A percentile compares a stretch with the other conserved stretches of the same genome.
phyloP scores from a whole-genome alignment of 176 grass and related monocot genomes.

The Alloteropsis semialata region DNA sequence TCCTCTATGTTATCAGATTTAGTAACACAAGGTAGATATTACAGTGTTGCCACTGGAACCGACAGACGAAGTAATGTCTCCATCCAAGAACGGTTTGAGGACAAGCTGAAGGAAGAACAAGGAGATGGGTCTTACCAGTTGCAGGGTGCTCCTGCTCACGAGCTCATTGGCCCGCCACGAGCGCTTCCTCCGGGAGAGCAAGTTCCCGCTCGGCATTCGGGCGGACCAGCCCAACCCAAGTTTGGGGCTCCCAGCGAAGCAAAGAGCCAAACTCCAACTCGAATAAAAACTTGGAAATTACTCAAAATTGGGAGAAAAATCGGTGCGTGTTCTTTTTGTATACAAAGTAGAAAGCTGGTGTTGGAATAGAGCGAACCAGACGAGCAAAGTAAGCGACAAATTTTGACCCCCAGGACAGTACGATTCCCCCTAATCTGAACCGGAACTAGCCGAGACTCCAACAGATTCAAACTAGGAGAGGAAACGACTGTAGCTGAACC shows the following conservation, averaged over 20 bases:
- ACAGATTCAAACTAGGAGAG: background rate
- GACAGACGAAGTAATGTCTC: background rate
- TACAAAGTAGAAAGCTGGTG: background rate
- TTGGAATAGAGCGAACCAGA: background rate
- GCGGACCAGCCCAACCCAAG: background rate
- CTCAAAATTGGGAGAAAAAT: background rate
- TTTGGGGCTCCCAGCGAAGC: background rate
- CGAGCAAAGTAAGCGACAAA: background rate
- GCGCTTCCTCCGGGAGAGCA: conserved; percentile 63
- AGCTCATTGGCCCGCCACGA: conserved; percentile 91
- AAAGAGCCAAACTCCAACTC: background rate
- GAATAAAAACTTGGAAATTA: background rate
- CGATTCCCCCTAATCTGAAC: background rate
- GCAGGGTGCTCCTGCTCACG: conserved; percentile 70
- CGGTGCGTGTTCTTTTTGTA: too few relatives aligned
- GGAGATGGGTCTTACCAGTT: conserved; percentile 50
- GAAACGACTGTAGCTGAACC: background rate
- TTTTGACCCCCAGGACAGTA: background rate
- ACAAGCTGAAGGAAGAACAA: background rate
- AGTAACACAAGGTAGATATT: background rate
- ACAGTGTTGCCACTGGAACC: background rate
- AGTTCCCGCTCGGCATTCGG: conserved; percentile 58
- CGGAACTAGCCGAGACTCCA: background rate
- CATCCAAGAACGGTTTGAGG: background rate
- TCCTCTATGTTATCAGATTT: background rate